Evolutionary conservation across 345 rosid species (phyloP).

Genomic region (Rhizophora apiculata): DNA sequence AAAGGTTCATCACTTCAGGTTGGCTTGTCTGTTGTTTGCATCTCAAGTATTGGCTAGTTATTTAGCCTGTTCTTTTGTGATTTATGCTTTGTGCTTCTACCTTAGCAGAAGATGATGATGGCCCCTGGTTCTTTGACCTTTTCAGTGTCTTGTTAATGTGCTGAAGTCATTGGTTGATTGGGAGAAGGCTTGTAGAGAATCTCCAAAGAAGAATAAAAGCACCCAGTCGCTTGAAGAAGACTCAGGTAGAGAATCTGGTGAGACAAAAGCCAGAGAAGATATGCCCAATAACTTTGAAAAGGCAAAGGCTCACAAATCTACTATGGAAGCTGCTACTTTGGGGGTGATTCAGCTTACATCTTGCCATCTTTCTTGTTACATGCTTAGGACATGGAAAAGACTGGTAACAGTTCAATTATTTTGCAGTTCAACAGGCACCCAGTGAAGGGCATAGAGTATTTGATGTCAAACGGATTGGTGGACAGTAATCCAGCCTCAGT

Average conservation of each 20-base stretch:
- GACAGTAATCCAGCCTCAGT: conserved; percentile 74
- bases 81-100: conserved; percentile 13
- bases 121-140: conserved; percentile 26
- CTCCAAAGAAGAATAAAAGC: conserved; percentile 37
- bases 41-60: conserved; percentile 11
- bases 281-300: conserved; percentile 77
- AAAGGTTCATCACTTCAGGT: conserved; percentile 95
- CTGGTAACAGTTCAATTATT: conserved; percentile 22
- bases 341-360: conserved; percentile 49
- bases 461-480: conserved; percentile 74
- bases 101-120: conserved; percentile 21
- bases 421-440: conserved; percentile 93
- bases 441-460: conserved; percentile 67
- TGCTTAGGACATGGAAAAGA: conserved; percentile 11
- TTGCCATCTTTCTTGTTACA: conserved; percentile 3
- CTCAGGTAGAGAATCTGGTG: conserved; percentile 40
- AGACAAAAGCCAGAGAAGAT: conserved; percentile 62
- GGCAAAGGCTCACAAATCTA: conserved; percentile 96
- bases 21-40: conserved; percentile 24
- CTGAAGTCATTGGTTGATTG: conserved; percentile 92
- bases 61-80: conserved; percentile 1
- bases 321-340: conserved; percentile 81
- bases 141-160: conserved; percentile 86
- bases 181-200: conserved; percentile 68
- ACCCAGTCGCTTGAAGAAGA: conserved; percentile 41